Evolutionary conservation across 1,139 yeast species (phyloP), one percentile per base, ranked within the genome.

Genomic region (Hemisphaericaspora lyxosophila): DNA sequence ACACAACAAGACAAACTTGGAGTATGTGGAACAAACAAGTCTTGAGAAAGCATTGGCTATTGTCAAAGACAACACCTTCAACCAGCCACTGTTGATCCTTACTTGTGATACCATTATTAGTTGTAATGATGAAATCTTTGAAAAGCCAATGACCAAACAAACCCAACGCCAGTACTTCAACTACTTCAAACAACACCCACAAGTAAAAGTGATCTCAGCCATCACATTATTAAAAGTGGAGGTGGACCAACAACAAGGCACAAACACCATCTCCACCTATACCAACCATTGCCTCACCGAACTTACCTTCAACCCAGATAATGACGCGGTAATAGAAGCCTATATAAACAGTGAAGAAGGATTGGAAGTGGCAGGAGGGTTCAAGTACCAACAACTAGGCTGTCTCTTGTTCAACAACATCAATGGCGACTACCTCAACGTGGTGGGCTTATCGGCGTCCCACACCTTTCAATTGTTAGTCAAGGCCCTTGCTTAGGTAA

Each of bases 91-190:
- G 7, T 25, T 42, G 2, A 53, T 86, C 2, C 62, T 81, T 4
- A 80, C 95, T 1, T 92, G 96, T n/a, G 97, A 94, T 54, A 88
- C 97, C 0, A 75, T 92, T 7, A 78, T 90, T n/a, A 78, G 80
- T 17, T 67, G 78, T 34, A 70, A 75, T 31, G 80, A 79, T 4
- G 53, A 59, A 20, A 78, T 90, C 8, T 73, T 80, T 47, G 97
- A 90, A 57, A 92, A 92, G 57, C 98, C 98, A 0, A 56, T 54
- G 6, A 66, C 71, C 6, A 68, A 68, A 40, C 65, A 64, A 7
- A 53, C 36, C 12, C 76, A 71, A 42, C 29, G 46, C 22, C 38
- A 73, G 57, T 44, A 89, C 88, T 57, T 69, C 57, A 31, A 54
- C 39, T 17, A 73, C 64, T 73, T 73, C 77, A 48, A 64, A 62